Base-by-base conservation (phyloP, 768 basidiomycete species). In the Xanthoconium stramineum region DNA sequence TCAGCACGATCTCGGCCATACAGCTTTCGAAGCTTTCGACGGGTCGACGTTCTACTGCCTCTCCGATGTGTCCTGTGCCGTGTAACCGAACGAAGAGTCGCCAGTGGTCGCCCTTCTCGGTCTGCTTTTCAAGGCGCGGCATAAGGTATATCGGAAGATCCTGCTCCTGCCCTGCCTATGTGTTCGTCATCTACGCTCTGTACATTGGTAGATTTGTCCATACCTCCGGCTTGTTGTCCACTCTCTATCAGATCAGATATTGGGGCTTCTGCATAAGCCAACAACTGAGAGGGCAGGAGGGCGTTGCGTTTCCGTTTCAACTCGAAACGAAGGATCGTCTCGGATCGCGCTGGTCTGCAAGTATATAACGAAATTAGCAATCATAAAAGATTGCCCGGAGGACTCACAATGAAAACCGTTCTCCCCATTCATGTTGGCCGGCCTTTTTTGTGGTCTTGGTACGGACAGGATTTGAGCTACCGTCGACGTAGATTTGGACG, bases 281-380 rank as follows among this genome's bases (percentile, higher is more conserved):
- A 20, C 1, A 33, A 55, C 15, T 59, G 53, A 6, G 61, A 57
- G 32, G 57, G 55, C 24, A 61, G 50, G 7, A 60, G 38, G 2
- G 6, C n/a, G 33, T 35, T 35, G 8, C 33, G 33, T 47, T 65
- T 66, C 8, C 61, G 64, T 47, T 59, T 69, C 49, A 69, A 28
- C 36, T 69, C 68, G 7, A 69, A 69, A 11, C 56, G 68, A 39
- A 68, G 53, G 32, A 62, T 46, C 32, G 64, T 55, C 29, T 58
- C 60, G 3, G 56, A 51, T 37, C 42, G 57, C 4, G 60, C 61
- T 1, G 61, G 58, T 30, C 67, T 67, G 20, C 24, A 24, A 24
- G 24, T 2, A 24, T 50, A 14, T 6, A 35, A 28, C 12, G 2
- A 10, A 11, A 20, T 15, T 14, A 17, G 28, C 6, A 5, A 6